These are phyloP conservation scores for Arthrobotrys conoides DNA, from an alignment of 2,329 filamentous ascomycete species.

Conservation along the genomic window DNA sequence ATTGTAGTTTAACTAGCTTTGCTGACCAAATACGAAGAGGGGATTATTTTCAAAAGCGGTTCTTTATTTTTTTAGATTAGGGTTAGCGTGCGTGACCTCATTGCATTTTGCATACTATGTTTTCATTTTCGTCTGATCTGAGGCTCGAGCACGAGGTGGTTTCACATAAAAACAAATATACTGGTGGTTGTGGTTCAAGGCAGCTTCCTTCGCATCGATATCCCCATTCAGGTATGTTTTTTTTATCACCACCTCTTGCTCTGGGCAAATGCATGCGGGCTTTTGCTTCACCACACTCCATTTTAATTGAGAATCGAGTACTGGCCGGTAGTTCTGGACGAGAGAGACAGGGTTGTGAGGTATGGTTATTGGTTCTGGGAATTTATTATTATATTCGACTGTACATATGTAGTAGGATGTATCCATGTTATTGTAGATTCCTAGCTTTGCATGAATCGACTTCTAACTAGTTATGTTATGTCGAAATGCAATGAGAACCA, in stretches of 20 bases:
- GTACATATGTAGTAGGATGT: too few relatives aligned
- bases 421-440: too few relatives aligned
- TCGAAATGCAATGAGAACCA: conserved; percentile 4
- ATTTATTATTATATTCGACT: too few relatives aligned
- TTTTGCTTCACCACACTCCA: background rate
- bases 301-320: background rate
- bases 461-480: background rate
- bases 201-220: conserved; percentile 17
- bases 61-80: background rate
- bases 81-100: conserved; percentile 7
- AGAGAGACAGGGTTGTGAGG: background rate
- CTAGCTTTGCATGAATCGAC: too few relatives aligned
- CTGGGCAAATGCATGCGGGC: conserved; percentile 10
- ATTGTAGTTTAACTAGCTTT: too few relatives aligned
- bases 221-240: conserved; percentile 13
- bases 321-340: too few relatives aligned
- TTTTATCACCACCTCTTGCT: too few relatives aligned
- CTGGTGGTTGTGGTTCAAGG: background rate
- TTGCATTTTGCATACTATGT: background rate
- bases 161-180: conserved; percentile 28
- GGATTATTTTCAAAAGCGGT: background rate
- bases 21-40: background rate
- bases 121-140: conserved; percentile 44
- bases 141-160: conserved; percentile 50
- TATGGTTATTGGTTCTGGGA: background rate